Evolutionary conservation across 2,329 filamentous ascomycete species (phyloP), one percentile per base, ranked within the genome.

Genomic region (Macroventuria anomochaeta): DNA sequence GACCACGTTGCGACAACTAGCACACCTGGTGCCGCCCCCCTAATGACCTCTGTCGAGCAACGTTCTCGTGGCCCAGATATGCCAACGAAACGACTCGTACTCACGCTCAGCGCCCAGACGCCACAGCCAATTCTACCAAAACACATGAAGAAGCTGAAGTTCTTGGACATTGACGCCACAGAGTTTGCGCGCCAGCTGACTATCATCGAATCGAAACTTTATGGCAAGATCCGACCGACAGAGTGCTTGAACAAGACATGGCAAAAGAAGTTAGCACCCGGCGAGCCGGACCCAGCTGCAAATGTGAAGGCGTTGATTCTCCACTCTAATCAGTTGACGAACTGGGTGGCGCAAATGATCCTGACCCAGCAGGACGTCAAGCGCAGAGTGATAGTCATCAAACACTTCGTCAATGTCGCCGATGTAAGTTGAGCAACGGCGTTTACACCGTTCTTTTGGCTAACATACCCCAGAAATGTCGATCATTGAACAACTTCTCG

Each of bases 281-380:
- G 88, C 55, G 89, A 93, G 58, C 84, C 88, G 5, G 92, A 96
- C 67, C 90, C 93, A 28, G 93, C 95, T 8, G 86, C 91, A 0
- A 97, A 99, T 66, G 91, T 99, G 64, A 97, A 97, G 77, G 90
- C 92, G 8, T 83, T 99, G 58, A 99, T 99, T 77, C 81, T 97
- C 46, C 95, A 99, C 77, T 97, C 95, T 0, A 99, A 99, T 70
- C 93, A 97, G 75, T 87, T 99, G 81, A 99, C 95, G 5, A 99
- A 97, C 73, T 99, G 95, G 95, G 95, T 97, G 43, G 95, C 95
- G 25, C 93, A 97, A 75, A 97, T 99, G 95, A 97, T 99, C 63
- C 77, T 99, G 58, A 93, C 89, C 0, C 95, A 99, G 75, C 85
- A 88, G 66, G 95, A 99, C 72, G 90, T 97, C 58, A 96, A 95